Conservation (phyloP, 352 stramenopile genomes). For the Pythium myriotylum region DNA sequence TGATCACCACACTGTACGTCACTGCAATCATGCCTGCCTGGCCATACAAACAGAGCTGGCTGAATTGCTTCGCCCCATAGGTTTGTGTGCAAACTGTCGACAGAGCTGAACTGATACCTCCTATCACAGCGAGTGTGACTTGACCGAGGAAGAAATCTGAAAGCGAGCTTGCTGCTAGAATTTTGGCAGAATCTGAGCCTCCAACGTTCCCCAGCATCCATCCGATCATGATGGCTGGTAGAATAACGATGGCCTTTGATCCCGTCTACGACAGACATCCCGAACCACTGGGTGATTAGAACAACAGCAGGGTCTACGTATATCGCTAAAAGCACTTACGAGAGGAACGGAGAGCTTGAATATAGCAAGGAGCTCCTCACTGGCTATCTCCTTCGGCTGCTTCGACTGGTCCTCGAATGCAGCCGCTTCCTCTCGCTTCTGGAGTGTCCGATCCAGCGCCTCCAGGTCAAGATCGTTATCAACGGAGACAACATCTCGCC, state of each 20-base stretch:
- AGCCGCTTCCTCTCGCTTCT: neutral
- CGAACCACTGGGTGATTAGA: no score
- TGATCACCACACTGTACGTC: conserved; percentile 20
- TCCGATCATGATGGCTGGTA: conserved; percentile 10
- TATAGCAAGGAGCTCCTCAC: no score
- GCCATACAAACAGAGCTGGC: conserved; percentile 44
- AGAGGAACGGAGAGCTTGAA: neutral
- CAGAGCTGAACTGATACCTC: conserved; percentile 32
- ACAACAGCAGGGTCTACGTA: no score
- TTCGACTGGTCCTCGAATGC: neutral
- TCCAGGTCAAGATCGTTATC: neutral
- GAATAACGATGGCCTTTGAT: conserved; percentile 5
- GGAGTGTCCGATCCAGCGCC: neutral
- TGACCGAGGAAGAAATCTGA: conserved; percentile 17
- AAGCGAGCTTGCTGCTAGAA: conserved; percentile 33
- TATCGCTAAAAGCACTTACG: no score
- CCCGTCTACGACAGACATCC: neutral
- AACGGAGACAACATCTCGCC: neutral
- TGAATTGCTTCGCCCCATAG: conserved; percentile 35
- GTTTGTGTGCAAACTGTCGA: conserved; percentile 48
- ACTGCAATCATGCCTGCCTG: conserved; percentile 39
- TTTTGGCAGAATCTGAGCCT: conserved; percentile 18
- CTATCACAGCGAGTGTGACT: conserved; percentile 19
- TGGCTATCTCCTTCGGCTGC: no score
- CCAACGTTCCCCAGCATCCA: conserved; percentile 35